Percentiles rank a stretch among this genome's conserved stretches.
These are phyloP conservation scores for Erythrophleum fordii DNA, from an alignment of 306 rosid genomes.

Conservation along the genomic window DNA sequence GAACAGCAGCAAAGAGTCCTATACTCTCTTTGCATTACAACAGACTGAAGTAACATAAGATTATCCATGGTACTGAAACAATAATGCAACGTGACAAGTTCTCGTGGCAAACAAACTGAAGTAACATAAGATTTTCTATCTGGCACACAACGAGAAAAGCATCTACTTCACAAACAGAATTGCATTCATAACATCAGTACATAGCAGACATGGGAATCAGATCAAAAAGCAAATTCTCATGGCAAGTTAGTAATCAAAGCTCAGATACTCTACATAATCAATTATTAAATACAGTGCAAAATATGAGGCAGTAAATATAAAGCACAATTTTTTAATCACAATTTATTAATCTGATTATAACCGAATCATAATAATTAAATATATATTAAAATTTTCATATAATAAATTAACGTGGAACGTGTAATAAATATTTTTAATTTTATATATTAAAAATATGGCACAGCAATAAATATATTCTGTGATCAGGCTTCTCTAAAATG, in stretches of 20 bases:
- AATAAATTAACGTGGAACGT: too few species aligned
- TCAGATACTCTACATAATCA: conserved; percentile 2
- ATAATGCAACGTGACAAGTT: neutral
- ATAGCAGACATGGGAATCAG: neutral
- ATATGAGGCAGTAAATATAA: too few species aligned
- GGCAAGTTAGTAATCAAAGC: conserved; percentile 13
- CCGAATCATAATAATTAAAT: too few species aligned
- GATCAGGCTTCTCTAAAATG: too few species aligned
- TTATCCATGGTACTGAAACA: neutral
- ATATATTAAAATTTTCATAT: too few species aligned
- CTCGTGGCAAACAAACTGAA: too few species aligned
- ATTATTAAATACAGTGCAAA: conserved; percentile 22
- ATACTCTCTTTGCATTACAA: neutral
- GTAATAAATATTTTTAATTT: too few species aligned
- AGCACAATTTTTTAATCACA: too few species aligned
- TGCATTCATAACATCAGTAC: conserved; percentile 18
- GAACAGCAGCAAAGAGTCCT: too few species aligned
- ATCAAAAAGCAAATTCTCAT: neutral
- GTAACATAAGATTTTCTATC: neutral
- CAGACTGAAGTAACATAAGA: neutral
- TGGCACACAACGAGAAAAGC: neutral
- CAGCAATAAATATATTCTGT: too few species aligned
- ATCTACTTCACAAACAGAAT: conserved; percentile 31
- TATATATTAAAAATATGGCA: too few species aligned
- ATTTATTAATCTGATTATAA: too few species aligned